These are phyloP conservation scores for Cylindrotheca fusiformis DNA, from an alignment of 108 stramenopile genomes.

Conservation along the genomic window DNA sequence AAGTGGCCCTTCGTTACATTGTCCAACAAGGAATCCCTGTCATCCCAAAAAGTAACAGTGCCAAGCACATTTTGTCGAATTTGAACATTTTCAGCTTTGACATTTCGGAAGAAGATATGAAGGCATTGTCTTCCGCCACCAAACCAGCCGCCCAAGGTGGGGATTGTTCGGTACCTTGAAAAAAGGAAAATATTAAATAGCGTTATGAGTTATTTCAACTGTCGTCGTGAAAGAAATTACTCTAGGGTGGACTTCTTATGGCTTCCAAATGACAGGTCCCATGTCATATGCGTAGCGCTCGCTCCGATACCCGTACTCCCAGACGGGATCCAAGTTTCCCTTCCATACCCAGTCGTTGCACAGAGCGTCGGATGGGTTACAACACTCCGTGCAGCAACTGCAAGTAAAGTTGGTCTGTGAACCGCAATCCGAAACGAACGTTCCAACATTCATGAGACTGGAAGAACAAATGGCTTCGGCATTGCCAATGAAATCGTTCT, in stretches of 20 bases:
- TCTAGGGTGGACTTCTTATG: not conserved
- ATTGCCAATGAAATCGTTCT: slow-evolving; percentile 9
- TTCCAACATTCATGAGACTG: not conserved
- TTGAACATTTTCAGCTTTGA: slow-evolving; percentile 45
- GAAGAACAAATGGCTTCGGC: slow-evolving; percentile 2
- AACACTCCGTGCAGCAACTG: slow-evolving; percentile 29
- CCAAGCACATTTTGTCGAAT: slow-evolving; percentile 41
- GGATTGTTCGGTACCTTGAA: slow-evolving; percentile 43
- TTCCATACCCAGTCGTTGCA: slow-evolving; percentile 23
- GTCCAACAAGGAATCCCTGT: slow-evolving; percentile 57
- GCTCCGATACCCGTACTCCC: slow-evolving; percentile 27
- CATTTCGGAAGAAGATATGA: slow-evolving; percentile 46
- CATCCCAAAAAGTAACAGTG: slow-evolving; percentile 55
- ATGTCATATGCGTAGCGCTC: slow-evolving; percentile 11
- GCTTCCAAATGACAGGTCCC: slow-evolving; percentile 1
- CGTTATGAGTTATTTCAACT: too few relatives aligned
- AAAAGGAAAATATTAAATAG: too few relatives aligned
- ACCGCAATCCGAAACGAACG: slow-evolving; percentile 7
- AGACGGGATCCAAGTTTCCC: slow-evolving; percentile 23
- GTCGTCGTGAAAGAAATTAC: too few relatives aligned
- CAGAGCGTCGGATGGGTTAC: slow-evolving; percentile 3
- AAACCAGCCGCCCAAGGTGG: slow-evolving; percentile 47
- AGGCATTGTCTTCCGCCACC: slow-evolving; percentile 18
- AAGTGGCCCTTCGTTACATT: slow-evolving; percentile 52
- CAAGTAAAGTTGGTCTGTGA: slow-evolving; percentile 7